phyloP scores from a whole-genome alignment of 2,329 filamentous ascomycete species.

The Cercospora citrullina region DNA sequence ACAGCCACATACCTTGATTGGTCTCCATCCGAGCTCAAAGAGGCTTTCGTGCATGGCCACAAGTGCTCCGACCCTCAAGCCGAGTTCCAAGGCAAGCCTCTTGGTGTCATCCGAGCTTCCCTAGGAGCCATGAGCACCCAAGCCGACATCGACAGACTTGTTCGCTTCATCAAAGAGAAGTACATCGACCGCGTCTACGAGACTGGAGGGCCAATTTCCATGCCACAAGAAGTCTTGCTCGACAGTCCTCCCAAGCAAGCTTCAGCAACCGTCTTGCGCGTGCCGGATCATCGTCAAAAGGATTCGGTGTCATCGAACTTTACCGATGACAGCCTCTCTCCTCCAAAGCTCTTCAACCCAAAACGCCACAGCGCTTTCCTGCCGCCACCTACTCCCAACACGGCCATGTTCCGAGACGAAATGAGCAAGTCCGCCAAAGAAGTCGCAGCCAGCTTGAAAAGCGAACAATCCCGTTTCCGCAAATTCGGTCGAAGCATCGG shows the following conservation, averaged over 20 bases:
- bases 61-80: constrained; percentile 81
- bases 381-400: constrained; percentile 9
- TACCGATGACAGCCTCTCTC: neutral
- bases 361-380: constrained; percentile 3
- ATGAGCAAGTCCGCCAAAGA: constrained; percentile 1
- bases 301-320: constrained; percentile 2
- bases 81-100: constrained; percentile 79
- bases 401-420: neutral
- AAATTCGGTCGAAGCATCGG: constrained; percentile 22
- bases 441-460: constrained; percentile 19
- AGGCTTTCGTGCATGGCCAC: constrained; percentile 78
- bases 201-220: constrained; percentile 15
- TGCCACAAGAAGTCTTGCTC: constrained; percentile 13
- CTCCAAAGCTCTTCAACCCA: neutral
- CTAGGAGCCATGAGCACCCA: constrained; percentile 83
- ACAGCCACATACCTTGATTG: constrained; percentile 70
- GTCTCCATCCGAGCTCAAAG: constrained; percentile 73
- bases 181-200: constrained; percentile 27
- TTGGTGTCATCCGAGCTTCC: constrained; percentile 79
- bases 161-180: constrained; percentile 42
- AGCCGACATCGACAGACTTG: constrained; percentile 68
- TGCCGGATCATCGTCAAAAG: constrained; percentile 14
- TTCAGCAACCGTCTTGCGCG: constrained; percentile 15
- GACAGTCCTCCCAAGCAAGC: constrained; percentile 16
- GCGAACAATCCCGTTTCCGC: constrained; percentile 10